phyloP scores from a whole-genome alignment of 179 eudicot genomes.

The Corrigiola litoralis region DNA sequence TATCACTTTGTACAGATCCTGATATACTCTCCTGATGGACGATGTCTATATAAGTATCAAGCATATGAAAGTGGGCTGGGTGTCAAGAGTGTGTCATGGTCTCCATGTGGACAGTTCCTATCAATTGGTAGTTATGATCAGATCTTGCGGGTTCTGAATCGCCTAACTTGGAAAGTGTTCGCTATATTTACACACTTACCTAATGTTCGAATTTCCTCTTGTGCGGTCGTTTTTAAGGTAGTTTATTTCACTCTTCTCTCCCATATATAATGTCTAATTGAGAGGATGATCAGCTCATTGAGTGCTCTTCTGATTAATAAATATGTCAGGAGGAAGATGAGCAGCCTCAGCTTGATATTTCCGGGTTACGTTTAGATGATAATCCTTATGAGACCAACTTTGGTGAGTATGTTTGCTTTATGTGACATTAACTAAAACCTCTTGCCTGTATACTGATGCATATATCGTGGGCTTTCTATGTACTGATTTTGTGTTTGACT shows the following conservation, averaged over 20 bases:
- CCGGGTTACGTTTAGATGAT: slow-evolving; percentile 60
- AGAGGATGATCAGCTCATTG: slow-evolving; percentile 6
- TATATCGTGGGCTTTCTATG: neutral
- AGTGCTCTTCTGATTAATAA: slow-evolving; percentile 2
- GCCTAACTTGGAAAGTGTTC: slow-evolving; percentile 92
- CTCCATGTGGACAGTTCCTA: slow-evolving; percentile 91
- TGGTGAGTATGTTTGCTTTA: slow-evolving; percentile 39
- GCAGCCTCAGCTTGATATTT: slow-evolving; percentile 72
- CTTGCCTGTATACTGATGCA: neutral
- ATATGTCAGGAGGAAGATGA: slow-evolving; percentile 85
- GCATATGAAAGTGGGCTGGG: slow-evolving; percentile 99
- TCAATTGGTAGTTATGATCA: slow-evolving; percentile 98
- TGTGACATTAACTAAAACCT: neutral
- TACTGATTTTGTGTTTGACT: neutral
- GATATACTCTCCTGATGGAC: slow-evolving; percentile 89
- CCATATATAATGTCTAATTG: neutral
- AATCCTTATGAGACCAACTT: slow-evolving; percentile 46
- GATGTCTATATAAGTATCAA: slow-evolving; percentile 87
- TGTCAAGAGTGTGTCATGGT: slow-evolving; percentile 93
- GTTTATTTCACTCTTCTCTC: slow-evolving; percentile 10
- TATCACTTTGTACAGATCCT: slow-evolving; percentile 51
- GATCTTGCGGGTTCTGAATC: slow-evolving; percentile 84
- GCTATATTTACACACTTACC: slow-evolving; percentile 84
- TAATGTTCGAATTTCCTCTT: slow-evolving; percentile 81
- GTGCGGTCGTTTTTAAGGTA: slow-evolving; percentile 90